Base-by-base conservation (phyloP, 202 grass and related monocot species). In the Panicum hallii region DNA sequence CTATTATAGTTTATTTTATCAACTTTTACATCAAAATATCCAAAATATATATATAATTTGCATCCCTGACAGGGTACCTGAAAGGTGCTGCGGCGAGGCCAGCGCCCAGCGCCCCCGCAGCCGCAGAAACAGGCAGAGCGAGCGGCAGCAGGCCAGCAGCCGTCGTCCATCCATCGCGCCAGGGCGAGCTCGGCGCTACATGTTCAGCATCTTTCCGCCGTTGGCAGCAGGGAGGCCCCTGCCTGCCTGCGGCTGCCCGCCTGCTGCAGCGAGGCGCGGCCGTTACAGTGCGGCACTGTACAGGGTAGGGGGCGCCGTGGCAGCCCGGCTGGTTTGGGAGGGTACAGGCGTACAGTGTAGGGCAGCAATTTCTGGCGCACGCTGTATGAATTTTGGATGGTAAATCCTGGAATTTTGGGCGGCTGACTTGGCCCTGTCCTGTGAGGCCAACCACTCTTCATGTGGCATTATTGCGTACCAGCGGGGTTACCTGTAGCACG, bases 391-490 rank as follows among this genome's bases (percentile, higher is more conserved):
- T 15, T 8, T 15, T 8, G 44, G 13, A 72, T 30, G 69, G 43
- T 71, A 12, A 13, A 12, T 61, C 22, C n/a, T 61, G 22, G 5
- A 61, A 28, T 30, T 52, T 73, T 11, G 8, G 17, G 11, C 5
- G 17, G 28, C 22, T 72, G 46, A 49, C 46, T 49, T 9, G 5
- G 11, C 16, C 50, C 52, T 52, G 30, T 6, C 10, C 28, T 79
- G 22, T 58, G 52, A 52, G n/a, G 58, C 11, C 34, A 79, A 72
- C 79, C 69, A 67, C 56, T 52, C 74, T 46, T 46, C 74, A 90
- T 79, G 79, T 83, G 79, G 62, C 52, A 79, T 74, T 61, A 82
- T 78, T 87, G 84, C 67, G 43, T 16, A 44, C 64, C 34, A 70
- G 36, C 73, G 0, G 19, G 19, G 72, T 79, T 62, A 72, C 63